A percentile compares a stretch with the other conserved stretches of the same genome.
Conservation (phyloP, 768 basidiomycete genomes). For the Chlorophyllum brunneum region DNA sequence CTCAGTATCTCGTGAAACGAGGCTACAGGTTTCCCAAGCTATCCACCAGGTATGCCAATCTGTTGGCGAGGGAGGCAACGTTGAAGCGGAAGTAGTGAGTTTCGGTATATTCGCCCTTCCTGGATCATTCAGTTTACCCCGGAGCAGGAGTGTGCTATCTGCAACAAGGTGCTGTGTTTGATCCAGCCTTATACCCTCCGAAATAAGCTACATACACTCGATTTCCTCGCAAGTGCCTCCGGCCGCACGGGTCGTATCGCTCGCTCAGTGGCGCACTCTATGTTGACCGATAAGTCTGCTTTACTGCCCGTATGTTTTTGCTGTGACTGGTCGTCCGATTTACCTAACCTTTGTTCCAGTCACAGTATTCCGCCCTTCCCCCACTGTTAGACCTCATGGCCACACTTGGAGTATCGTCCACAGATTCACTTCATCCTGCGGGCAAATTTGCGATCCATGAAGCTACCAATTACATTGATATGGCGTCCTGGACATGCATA, state of each 20-base stretch:
- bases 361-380: slow-evolving; percentile 39
- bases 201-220: slow-evolving; percentile 49
- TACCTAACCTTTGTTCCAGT: slow-evolving; percentile 25
- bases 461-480: slow-evolving; percentile 57
- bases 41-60: slow-evolving; percentile 44
- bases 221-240: slow-evolving; percentile 48
- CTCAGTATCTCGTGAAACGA: slow-evolving; percentile 39
- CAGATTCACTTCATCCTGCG: slow-evolving; percentile 26
- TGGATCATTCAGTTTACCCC: neutral
- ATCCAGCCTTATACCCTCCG: slow-evolving; percentile 35
- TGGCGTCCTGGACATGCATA: slow-evolving; percentile 52
- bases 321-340: slow-evolving; percentile 1
- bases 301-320: slow-evolving; percentile 21
- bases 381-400: slow-evolving; percentile 35
- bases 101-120: slow-evolving; percentile 7
- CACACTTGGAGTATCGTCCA: slow-evolving; percentile 47
- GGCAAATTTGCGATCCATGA: slow-evolving; percentile 52
- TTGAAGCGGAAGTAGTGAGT: slow-evolving; percentile 26
- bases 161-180: slow-evolving; percentile 40
- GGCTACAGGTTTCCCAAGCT: slow-evolving; percentile 40
- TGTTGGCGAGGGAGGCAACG: slow-evolving; percentile 27
- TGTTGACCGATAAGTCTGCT: slow-evolving; percentile 32
- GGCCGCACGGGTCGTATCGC: slow-evolving; percentile 51
- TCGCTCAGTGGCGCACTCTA: slow-evolving; percentile 49
- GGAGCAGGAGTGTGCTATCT: slow-evolving; percentile 43